Evolutionary conservation across 2,329 filamentous ascomycete genomes (phyloP).

Genomic region (Ascochyta pisi): DNA sequence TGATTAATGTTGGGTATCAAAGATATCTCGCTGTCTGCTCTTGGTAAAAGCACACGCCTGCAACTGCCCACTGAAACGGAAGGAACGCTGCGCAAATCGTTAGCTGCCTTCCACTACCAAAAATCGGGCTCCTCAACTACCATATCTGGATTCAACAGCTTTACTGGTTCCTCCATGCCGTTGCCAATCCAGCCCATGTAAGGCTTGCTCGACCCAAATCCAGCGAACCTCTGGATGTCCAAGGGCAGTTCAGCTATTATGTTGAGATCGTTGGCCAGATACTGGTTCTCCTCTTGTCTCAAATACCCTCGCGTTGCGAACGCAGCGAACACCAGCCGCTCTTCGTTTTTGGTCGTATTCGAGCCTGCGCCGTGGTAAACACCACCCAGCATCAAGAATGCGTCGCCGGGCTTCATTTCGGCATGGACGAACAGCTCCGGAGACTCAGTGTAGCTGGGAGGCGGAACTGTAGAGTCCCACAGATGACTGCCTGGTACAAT

Average conservation of each 20-base stretch:
- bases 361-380: constrained; percentile 46
- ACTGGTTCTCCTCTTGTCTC: constrained; percentile 52
- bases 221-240: constrained; percentile 22
- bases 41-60: no score
- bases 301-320: constrained; percentile 47
- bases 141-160: constrained; percentile 15
- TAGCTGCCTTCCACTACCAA: neutral
- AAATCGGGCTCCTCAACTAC: neutral
- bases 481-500: constrained; percentile 50
- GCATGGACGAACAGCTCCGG: constrained; percentile 29
- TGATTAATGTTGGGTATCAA: no score
- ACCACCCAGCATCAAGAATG: constrained; percentile 47
- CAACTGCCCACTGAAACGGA: no score
- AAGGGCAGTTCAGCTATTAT: constrained; percentile 27
- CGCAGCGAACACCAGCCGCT: constrained; percentile 42
- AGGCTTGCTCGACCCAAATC: constrained; percentile 28
- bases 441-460: constrained; percentile 26
- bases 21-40: no score
- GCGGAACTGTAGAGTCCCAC: constrained; percentile 32
- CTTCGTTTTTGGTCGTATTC: constrained; percentile 43
- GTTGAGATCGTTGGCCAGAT: constrained; percentile 34
- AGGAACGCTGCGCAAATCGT: no score
- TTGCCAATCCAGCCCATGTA: constrained; percentile 25
- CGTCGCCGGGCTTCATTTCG: constrained; percentile 46
- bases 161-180: constrained; percentile 24